phyloP scores from a whole-genome alignment of 75 land plant genomes.

The Selaginella moellendorffii region DNA sequence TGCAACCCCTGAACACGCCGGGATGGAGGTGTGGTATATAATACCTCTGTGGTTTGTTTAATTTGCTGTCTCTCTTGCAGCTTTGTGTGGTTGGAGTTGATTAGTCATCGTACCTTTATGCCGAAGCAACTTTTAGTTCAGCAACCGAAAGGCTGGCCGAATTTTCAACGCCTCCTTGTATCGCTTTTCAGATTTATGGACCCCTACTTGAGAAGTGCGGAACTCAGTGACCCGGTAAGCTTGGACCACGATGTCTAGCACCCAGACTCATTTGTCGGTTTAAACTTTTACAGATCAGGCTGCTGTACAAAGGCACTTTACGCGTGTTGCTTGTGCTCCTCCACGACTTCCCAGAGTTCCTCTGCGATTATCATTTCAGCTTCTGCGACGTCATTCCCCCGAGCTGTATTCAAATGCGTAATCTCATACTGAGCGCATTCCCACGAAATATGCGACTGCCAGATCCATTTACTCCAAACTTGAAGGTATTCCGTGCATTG shows the following conservation, averaged over 20 bases:
- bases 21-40: too few species aligned
- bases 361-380: constrained; percentile 95
- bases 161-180: constrained; percentile 65
- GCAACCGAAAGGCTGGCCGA: constrained; percentile 86
- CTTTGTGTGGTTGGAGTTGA: constrained; percentile 94
- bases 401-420: constrained; percentile 93
- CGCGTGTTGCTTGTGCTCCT: constrained; percentile 82
- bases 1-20: constrained; percentile 82
- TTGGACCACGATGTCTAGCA: too few species aligned
- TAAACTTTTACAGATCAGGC: constrained; percentile 77
- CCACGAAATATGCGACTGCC: constrained; percentile 97
- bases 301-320: constrained; percentile 87
- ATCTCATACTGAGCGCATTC: constrained; percentile 94
- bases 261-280: too few species aligned
- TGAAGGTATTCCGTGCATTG: constrained; percentile 41
- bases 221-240: constrained; percentile 64
- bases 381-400: constrained; percentile 98
- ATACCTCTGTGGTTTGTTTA: too few species aligned
- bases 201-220: constrained; percentile 84
- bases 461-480: constrained; percentile 93
- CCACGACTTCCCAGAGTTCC: constrained; percentile 95
- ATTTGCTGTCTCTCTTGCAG: too few species aligned
- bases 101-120: constrained; percentile 94
- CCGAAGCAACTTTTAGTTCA: constrained; percentile 69
- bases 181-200: constrained; percentile 93